A percentile compares a stretch with the other conserved stretches of the same genome.
These are phyloP conservation scores for Mycosphaerella sp. DNA, from an alignment of 2,329 filamentous ascomycete species.

Conservation along the genomic window DNA sequence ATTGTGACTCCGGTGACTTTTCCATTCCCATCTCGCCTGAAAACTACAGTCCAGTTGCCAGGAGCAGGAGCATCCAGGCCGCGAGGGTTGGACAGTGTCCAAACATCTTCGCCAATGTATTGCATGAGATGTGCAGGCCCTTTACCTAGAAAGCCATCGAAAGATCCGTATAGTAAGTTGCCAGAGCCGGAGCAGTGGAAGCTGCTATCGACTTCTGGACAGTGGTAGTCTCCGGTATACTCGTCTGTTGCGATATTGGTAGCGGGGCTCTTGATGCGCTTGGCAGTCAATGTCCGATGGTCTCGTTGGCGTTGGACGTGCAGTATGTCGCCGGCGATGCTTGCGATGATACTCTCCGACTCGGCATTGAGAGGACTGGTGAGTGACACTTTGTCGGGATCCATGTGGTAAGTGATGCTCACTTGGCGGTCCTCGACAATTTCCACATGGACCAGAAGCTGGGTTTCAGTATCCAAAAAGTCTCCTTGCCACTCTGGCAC, in stretches of 20 bases:
- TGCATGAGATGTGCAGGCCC: constrained; percentile 38
- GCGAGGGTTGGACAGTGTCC: constrained; percentile 36
- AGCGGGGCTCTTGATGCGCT: background rate
- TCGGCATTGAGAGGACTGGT: constrained; percentile 17
- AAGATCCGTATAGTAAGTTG: constrained; percentile 40
- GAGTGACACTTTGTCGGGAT: constrained; percentile 8
- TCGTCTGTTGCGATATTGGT: background rate
- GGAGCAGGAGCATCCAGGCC: constrained; percentile 40
- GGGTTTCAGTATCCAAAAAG: constrained; percentile 38
- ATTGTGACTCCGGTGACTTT: constrained; percentile 30
- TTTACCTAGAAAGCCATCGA: constrained; percentile 40
- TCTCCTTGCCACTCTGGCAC: constrained; percentile 32
- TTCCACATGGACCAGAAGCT: constrained; percentile 31
- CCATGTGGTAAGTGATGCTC: constrained; percentile 10
- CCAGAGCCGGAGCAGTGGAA: constrained; percentile 35
- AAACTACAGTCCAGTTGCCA: constrained; percentile 42
- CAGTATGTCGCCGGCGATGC: constrained; percentile 30
- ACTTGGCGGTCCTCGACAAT: constrained; percentile 21
- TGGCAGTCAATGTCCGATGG: constrained; percentile 18
- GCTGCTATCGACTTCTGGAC: constrained; percentile 35
- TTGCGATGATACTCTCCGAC: constrained; percentile 26
- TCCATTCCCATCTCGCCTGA: constrained; percentile 22
- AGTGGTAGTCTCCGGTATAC: constrained; percentile 34
- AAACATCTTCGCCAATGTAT: constrained; percentile 38
- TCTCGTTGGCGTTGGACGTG: constrained; percentile 19